Conservation (phyloP, 805 yeast species). For the Ogataea nonfermentans region DNA sequence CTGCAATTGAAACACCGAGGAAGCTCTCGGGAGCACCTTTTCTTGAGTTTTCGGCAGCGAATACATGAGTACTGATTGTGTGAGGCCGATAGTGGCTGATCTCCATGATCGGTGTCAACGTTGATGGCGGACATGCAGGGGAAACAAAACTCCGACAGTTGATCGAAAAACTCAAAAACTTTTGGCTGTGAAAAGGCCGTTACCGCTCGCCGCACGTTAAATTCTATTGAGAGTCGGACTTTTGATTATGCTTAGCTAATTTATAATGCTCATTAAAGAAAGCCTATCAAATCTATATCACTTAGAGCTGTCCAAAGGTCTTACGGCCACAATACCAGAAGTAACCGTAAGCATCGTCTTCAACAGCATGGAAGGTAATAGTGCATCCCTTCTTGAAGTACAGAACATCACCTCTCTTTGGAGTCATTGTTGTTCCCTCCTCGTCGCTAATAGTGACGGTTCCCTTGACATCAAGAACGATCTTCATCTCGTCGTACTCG, state of each 20-base stretch:
- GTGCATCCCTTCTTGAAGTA: conserved; percentile 64
- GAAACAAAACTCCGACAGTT: conserved; percentile 6
- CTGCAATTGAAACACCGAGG: conserved; percentile 46
- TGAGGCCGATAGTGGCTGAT: background rate
- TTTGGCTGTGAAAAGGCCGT: background rate
- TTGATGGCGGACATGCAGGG: conserved; percentile 3
- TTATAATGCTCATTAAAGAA: too few relatives aligned
- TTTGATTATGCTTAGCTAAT: too few relatives aligned
- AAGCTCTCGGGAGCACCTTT: conserved; percentile 44
- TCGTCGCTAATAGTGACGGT: conserved; percentile 59
- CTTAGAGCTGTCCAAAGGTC: conserved; percentile 17
- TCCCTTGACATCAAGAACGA: conserved; percentile 63
- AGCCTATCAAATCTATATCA: background rate
- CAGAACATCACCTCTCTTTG: conserved; percentile 62
- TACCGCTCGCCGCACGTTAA: conserved; percentile 7
- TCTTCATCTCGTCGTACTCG: conserved; percentile 64
- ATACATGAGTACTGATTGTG: conserved; percentile 38
- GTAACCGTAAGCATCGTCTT: conserved; percentile 52
- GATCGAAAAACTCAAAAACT: background rate
- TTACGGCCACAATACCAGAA: conserved; percentile 60
- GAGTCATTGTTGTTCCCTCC: conserved; percentile 55
- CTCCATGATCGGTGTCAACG: background rate
- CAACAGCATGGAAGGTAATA: conserved; percentile 51
- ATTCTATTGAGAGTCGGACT: conserved; percentile 8
- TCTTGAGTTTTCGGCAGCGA: conserved; percentile 48